Base-by-base conservation (phyloP, 1,284 basidiomycete genomes). In the Ceratobasidium sp. region DNA sequence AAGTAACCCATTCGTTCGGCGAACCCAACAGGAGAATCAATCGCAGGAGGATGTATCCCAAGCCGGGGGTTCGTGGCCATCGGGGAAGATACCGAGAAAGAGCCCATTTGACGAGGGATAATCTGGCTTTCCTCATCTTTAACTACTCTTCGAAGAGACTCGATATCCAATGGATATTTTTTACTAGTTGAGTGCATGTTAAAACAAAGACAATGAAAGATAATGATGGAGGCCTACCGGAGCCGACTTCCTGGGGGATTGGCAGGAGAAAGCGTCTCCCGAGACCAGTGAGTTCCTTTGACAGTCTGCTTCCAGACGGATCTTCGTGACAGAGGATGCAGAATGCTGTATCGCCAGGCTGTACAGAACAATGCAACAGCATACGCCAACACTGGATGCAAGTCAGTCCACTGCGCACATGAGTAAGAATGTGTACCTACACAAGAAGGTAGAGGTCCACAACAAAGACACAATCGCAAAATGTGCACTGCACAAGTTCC, bases 1-100 rank as follows among this genome's bases (percentile, higher is more conserved):
- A 69, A 58, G 28, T 69, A 69, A 14, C 65, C 65, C 65, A 69
- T 69, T 10, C 52, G 65, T 28, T 58, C 65, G 14, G 52, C 65
- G 34, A 69, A 69, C 1, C 65, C 53, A 43, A 45, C 41, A 4
- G 59, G 39, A 28, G 52, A 41, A 32, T 69, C 28, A 45, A 69
- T 3, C 14, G 39, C 53, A 57, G 53, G 52, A 45, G 65, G 65
- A 26, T 39, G 65, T 5, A 28, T n/a, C 14, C 45, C 18, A 45
- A 53, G 39, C 1, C 39, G 65, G 23, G 65, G 46, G 16, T 34
- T 39, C 14, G 36, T 57, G 16, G 41, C 52, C 32, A 21, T 39
- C 16, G 53, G 65, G 30, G 53, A 53, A 55, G 23, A 43, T 12
- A 53, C 30, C 8, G 36, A 57, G 16, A 45, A 3, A 18, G n/a